Percentiles rank a stretch among this genome's conserved stretches.
phyloP scores from a whole-genome alignment of 305 asterid species.

The Lippia alba region DNA sequence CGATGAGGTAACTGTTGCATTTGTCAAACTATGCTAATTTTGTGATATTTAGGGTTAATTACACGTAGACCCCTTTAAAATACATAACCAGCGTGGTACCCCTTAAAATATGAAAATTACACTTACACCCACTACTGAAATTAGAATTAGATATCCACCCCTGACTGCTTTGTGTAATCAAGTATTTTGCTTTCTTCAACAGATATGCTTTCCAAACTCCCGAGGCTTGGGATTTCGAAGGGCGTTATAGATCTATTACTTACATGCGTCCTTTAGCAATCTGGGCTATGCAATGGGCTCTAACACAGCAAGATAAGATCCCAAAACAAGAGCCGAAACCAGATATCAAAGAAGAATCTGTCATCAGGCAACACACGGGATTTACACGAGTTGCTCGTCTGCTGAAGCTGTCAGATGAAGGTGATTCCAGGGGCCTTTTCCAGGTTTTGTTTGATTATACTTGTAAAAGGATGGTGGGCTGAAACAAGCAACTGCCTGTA shows the following conservation, averaged over 20 bases:
- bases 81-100: no score
- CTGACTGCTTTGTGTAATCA: not conserved
- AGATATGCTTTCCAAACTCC: slow-evolving; percentile 95
- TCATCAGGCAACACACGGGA: slow-evolving; percentile 75
- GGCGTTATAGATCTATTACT: slow-evolving; percentile 69
- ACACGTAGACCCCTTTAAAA: no score
- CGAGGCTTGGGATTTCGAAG: slow-evolving; percentile 82
- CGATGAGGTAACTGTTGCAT: no score
- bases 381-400: slow-evolving; percentile 80
- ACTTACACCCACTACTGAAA: no score
- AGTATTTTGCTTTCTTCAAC: slow-evolving; percentile 16
- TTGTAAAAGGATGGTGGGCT: slow-evolving; percentile 74
- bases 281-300: slow-evolving; percentile 99
- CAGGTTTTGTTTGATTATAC: slow-evolving; percentile 84
- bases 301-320: slow-evolving; percentile 53
- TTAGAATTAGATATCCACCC: no score
- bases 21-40: no score
- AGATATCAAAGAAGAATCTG: slow-evolving; percentile 59
- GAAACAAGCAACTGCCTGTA: slow-evolving; percentile 23
- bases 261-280: slow-evolving; percentile 96
- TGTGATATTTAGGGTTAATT: no score
- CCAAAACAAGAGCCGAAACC: slow-evolving; percentile 49
- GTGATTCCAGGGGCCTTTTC: slow-evolving; percentile 66
- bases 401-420: slow-evolving; percentile 67
- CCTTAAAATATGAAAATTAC: no score